Evolutionary conservation across 2,329 filamentous ascomycete genomes (phyloP).

Genomic region (Ophiocordyceps australis): DNA sequence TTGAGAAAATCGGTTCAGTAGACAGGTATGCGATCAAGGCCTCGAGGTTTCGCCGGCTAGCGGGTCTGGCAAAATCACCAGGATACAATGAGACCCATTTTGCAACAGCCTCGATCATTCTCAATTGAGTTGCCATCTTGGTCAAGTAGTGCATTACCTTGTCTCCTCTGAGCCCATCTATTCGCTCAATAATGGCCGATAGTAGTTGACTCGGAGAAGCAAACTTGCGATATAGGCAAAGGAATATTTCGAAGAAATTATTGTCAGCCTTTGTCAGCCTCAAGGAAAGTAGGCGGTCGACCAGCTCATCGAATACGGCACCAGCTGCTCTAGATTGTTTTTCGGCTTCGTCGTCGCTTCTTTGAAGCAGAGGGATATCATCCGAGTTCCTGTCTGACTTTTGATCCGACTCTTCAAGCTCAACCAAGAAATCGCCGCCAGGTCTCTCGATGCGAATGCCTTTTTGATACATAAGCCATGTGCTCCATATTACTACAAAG

Average conservation of each 20-base stretch:
- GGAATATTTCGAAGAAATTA: conserved; percentile 76
- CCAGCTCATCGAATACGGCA: conserved; percentile 49
- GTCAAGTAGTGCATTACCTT: conserved; percentile 51
- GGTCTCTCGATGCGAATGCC: conserved; percentile 32
- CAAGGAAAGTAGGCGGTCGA: conserved; percentile 70
- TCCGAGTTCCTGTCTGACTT: conserved; percentile 50
- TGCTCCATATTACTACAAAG: too few relatives aligned
- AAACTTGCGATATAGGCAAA: conserved; percentile 90
- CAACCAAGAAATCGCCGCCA: conserved; percentile 37
- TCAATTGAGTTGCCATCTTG: conserved; percentile 64
- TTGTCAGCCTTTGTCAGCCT: conserved; percentile 74
- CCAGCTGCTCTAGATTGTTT: conserved; percentile 30
- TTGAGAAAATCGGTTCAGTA: conserved; percentile 62
- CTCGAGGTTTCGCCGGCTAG: conserved; percentile 52
- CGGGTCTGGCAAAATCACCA: conserved; percentile 73
- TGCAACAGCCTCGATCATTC: conserved; percentile 67
- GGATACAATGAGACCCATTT: conserved; percentile 85
- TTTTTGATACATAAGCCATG: too few relatives aligned
- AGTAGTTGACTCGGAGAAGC: conserved; percentile 66
- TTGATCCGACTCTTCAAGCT: conserved; percentile 52
- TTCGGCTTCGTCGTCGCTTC: conserved; percentile 43
- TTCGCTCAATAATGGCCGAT: conserved; percentile 55
- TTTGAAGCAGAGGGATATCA: conserved; percentile 47
- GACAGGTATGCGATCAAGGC: conserved; percentile 62
- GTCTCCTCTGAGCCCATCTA: conserved; percentile 53